Percentiles rank a stretch among this genome's conserved stretches.
Conservation (phyloP, 768 basidiomycete genomes). For the Crassisporium funariophilum region DNA sequence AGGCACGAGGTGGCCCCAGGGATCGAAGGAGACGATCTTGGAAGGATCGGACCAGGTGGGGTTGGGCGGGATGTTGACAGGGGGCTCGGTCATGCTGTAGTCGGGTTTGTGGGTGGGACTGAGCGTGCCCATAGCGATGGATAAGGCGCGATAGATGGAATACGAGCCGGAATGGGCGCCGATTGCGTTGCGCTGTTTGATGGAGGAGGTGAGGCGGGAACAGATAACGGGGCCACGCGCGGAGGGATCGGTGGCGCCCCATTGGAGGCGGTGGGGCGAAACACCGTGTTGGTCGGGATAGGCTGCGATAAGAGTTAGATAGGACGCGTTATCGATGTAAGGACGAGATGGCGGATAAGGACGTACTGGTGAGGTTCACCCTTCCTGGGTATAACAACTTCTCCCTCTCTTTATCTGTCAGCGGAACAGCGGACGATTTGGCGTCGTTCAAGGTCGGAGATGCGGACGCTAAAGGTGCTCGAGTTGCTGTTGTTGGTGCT, state of each 20-base stretch:
- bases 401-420: constrained; percentile 67
- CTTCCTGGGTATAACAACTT: constrained; percentile 79
- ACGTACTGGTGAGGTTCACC: constrained; percentile 81
- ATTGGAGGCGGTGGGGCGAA: constrained; percentile 72
- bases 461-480: constrained; percentile 16
- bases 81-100: constrained; percentile 82
- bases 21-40: constrained; percentile 93
- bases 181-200: constrained; percentile 91
- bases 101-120: constrained; percentile 81
- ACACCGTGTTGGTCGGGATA: constrained; percentile 96
- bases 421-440: constrained; percentile 4
- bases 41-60: constrained; percentile 72
- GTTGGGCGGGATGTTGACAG: constrained; percentile 75
- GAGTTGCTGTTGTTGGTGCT: constrained; percentile 19
- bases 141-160: constrained; percentile 91
- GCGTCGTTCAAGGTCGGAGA: not conserved
- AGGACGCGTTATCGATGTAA: constrained; percentile 4
- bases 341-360: constrained; percentile 1
- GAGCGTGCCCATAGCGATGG: constrained; percentile 88
- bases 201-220: constrained; percentile 78
- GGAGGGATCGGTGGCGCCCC: constrained; percentile 71
- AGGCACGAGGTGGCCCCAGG: constrained; percentile 89
- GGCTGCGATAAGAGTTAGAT: constrained; percentile 41
- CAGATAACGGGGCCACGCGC: constrained; percentile 87
- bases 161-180: constrained; percentile 95